Evolutionary conservation across 345 rosid genomes (phyloP).

Genomic region (Bretschneidera sinensis): DNA sequence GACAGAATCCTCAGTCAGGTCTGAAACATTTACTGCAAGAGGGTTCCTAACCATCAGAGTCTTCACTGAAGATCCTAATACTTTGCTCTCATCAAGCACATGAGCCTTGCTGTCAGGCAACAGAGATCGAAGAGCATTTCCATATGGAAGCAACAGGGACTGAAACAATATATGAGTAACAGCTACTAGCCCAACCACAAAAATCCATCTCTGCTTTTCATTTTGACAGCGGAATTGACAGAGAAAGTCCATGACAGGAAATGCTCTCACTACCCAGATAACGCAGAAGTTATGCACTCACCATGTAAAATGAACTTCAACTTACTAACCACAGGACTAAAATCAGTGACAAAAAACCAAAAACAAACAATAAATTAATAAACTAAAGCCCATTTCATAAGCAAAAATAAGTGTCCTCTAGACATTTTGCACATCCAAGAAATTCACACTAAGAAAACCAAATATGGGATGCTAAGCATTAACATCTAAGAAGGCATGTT

Average conservation of each 20-base stretch:
- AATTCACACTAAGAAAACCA: no score
- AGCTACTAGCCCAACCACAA: conserved; percentile 45
- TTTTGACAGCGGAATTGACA: conserved; percentile 28
- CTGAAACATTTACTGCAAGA: conserved; percentile 48
- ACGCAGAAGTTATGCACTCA: background rate
- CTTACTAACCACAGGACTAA: background rate
- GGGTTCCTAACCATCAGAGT: conserved; percentile 49
- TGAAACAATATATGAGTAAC: conserved; percentile 58
- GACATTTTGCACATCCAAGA: no score
- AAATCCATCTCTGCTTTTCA: conserved; percentile 51
- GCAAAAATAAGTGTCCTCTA: no score
- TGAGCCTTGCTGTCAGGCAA: conserved; percentile 27
- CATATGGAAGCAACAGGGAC: conserved; percentile 60
- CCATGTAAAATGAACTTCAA: no score
- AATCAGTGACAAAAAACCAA: no score
- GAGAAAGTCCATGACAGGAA: conserved; percentile 37
- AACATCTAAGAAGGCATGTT: no score
- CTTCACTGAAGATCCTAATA: conserved; percentile 31
- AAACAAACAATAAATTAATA: no score
- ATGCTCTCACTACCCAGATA: conserved; percentile 13
- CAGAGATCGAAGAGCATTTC: conserved; percentile 55
- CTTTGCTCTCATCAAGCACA: conserved; percentile 16
- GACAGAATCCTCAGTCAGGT: conserved; percentile 18
- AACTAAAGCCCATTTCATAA: no score
- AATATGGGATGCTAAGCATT: background rate